Base-by-base conservation (phyloP, 495 filamentous ascomycete genomes). In the Sporormia fimetaria region DNA sequence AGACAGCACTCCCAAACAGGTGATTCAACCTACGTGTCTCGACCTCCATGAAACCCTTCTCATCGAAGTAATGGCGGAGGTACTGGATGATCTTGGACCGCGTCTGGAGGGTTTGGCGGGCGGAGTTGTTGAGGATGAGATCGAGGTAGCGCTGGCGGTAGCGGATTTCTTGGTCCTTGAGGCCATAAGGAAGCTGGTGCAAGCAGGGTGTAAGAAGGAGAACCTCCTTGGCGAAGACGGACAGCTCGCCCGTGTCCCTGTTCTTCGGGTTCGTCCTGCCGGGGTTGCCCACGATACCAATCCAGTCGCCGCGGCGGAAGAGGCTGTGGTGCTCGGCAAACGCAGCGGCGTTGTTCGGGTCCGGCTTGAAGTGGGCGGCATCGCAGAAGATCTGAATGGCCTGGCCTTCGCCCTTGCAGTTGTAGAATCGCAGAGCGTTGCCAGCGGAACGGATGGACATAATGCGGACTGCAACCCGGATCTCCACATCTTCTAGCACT, bases 111-210 rank as follows among this genome's bases (percentile, higher is more conserved):
- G 85, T 80, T 20, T 90, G 72, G 25, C 83, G 76, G 7, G 78
- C 82, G 14, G 64, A 66, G 52, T 88, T 17, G 66, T 96, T 96
- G 78, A 95, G 90, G 60, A 96, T 92, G 52, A 95, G 63, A 60
- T 99, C 90, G 21, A 99, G 75, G 60, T 93, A 93, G 33, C 87
- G 70, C 67, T 95, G 81, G 49, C 90, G 81, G 64, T 82, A 83
- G 42, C 87, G 72, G 58, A 86, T 82, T 66, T 99, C 90, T 63
- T 83, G 79, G 55, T 96, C 87, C 67, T 88, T 84, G 66, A 95
- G 82, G 44, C 90, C 90, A 58, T 80, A 94, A 21, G 90, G 90
- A 39, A 99, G 74, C 67, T 88, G 84, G 61, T 94, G 87, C 55
- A 99, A 63, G 65, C 88, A 96, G 7, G 90, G 90, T 10, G 86